Evolutionary conservation across 2,329 filamentous ascomycete genomes (phyloP).

Genomic region (Epichloe gansuensis): DNA sequence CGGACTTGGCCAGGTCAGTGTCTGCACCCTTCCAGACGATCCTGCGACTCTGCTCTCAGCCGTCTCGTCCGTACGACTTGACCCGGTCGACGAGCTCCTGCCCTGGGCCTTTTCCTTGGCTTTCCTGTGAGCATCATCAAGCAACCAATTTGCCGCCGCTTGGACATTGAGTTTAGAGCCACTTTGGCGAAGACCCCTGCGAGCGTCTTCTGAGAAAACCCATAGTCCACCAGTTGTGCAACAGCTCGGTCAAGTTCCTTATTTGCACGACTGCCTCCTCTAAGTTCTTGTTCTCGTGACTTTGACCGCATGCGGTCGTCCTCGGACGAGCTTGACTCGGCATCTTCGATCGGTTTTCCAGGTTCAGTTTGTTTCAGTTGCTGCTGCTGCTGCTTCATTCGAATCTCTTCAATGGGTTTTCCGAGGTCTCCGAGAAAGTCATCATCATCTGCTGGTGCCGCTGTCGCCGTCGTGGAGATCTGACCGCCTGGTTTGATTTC

Average conservation of each 20-base stretch:
- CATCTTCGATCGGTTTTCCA: slow-evolving; percentile 42
- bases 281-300: slow-evolving; percentile 10
- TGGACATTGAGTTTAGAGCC: slow-evolving; percentile 72
- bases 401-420: slow-evolving; percentile 52
- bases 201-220: slow-evolving; percentile 78
- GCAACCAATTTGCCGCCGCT: slow-evolving; percentile 73
- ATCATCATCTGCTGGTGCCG: slow-evolving; percentile 39
- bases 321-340: slow-evolving; percentile 34
- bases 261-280: slow-evolving; percentile 14
- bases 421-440: slow-evolving; percentile 55
- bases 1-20: slow-evolving; percentile 67
- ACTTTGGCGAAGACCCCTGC: slow-evolving; percentile 66
- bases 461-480: slow-evolving; percentile 16
- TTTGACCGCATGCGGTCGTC: slow-evolving; percentile 20
- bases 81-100: slow-evolving; percentile 25
- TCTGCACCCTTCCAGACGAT: slow-evolving; percentile 41
- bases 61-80: not conserved
- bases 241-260: slow-evolving; percentile 60
- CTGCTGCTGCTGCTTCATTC: slow-evolving; percentile 16
- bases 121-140: slow-evolving; percentile 83
- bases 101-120: slow-evolving; percentile 59
- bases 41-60: slow-evolving; percentile 25
- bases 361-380: slow-evolving; percentile 32
- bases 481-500: slow-evolving; percentile 36
- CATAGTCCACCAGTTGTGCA: slow-evolving; percentile 87